phyloP scores from a whole-genome alignment of 495 filamentous ascomycete species.

The Melanomma pulvis-pyrius region DNA sequence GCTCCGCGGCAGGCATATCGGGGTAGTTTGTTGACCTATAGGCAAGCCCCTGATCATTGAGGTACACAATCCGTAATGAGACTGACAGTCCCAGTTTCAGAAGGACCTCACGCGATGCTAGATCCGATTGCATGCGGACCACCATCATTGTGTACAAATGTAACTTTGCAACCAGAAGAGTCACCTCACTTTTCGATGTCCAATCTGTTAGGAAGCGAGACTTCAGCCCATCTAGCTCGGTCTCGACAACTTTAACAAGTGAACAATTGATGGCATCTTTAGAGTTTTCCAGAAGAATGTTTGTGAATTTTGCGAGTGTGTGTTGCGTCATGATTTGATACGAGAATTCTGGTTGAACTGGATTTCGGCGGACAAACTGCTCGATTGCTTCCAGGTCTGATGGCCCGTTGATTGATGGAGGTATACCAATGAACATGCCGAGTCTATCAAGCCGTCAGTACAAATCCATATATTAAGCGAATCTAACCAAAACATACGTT shows the following conservation, averaged over 20 bases:
- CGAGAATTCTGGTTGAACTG: conserved; percentile 9
- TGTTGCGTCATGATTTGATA: conserved; percentile 24
- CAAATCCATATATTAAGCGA: neutral
- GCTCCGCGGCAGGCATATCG: neutral
- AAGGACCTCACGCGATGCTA: conserved; percentile 8
- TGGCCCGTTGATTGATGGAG: conserved; percentile 6
- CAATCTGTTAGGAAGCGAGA: neutral
- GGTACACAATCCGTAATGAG: conserved; percentile 16
- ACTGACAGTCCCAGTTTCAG: conserved; percentile 12
- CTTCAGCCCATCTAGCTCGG: conserved; percentile 9
- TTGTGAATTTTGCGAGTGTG: conserved; percentile 13
- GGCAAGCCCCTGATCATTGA: conserved; percentile 3
- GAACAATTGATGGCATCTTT: conserved; percentile 6
- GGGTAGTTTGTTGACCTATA: neutral
- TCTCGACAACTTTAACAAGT: conserved; percentile 17
- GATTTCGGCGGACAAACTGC: conserved; percentile 10
- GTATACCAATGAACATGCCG: conserved; percentile 12
- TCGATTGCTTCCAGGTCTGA: conserved; percentile 18
- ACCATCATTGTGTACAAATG: conserved; percentile 24
- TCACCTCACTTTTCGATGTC: conserved; percentile 14
- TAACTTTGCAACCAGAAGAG: conserved; percentile 13
- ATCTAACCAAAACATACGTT: neutral
- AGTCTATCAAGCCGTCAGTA: neutral
- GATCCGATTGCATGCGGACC: conserved; percentile 10
- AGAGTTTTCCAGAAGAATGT: conserved; percentile 4